A percentile compares a stretch with the other conserved stretches of the same genome.
These are phyloP conservation scores for Groenewaldozyma sp. DNA, from an alignment of 1,139 yeast genomes.

Conservation along the genomic window DNA sequence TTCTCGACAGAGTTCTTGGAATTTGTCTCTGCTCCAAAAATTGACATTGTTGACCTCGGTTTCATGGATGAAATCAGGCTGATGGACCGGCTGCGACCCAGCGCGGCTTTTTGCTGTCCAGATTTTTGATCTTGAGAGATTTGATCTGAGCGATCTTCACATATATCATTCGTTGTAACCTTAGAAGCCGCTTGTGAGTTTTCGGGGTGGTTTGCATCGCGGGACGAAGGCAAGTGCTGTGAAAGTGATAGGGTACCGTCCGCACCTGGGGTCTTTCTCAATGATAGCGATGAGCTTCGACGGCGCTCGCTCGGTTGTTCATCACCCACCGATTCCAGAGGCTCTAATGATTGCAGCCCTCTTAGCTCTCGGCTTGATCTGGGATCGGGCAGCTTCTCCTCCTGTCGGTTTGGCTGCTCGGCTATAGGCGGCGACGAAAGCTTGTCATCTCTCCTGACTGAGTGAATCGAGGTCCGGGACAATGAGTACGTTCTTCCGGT, in stretches of 20 bases:
- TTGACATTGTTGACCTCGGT: slow-evolving; percentile 1
- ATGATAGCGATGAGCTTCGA: no score
- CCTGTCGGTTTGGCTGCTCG: neutral
- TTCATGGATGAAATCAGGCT: neutral
- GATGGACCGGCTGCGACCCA: neutral
- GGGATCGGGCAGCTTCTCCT: neutral
- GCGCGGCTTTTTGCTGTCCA: neutral
- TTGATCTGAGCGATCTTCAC: no score
- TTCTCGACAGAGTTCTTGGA: neutral
- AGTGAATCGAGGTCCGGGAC: neutral
- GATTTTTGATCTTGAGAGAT: neutral
- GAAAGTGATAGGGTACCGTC: neutral
- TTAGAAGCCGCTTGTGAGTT: no score
- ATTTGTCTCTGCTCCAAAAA: neutral
- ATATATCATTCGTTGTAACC: no score
- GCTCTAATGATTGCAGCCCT: neutral
- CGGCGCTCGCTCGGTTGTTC: no score
- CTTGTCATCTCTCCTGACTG: neutral
- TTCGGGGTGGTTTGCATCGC: neutral
- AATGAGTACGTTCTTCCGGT: neutral
- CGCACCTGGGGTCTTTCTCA: no score
- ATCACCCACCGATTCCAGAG: neutral
- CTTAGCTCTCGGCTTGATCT: no score
- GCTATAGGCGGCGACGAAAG: neutral
- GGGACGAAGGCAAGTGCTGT: neutral